Percentiles rank a stretch among this genome's conserved stretches.
Evolutionary conservation across 352 stramenopile genomes (phyloP).

Genomic region (Phytophthora foliorum): DNA sequence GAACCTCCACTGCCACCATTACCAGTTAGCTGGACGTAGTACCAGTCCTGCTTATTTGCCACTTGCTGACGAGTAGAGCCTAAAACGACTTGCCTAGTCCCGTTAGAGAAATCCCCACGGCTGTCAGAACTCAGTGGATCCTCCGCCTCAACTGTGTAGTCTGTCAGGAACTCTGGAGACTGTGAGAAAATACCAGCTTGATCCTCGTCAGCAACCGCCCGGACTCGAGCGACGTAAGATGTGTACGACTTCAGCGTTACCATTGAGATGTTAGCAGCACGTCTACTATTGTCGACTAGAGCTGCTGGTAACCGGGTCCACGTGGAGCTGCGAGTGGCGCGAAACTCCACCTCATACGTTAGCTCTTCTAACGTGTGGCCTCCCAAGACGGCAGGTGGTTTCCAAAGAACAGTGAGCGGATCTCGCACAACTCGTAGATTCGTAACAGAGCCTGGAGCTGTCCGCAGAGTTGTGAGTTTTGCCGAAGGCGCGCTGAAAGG

Average conservation of each 20-base stretch:
- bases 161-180: conserved; percentile 51
- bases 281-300: conserved; percentile 17
- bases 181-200: conserved; percentile 36
- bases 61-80: conserved; percentile 39
- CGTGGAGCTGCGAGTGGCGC: conserved; percentile 45
- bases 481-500: conserved; percentile 59
- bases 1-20: conserved; percentile 49
- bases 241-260: conserved; percentile 43
- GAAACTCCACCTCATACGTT: conserved; percentile 63
- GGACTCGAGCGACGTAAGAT: conserved; percentile 50
- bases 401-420: conserved; percentile 51
- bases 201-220: conserved; percentile 42
- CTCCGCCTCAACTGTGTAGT: conserved; percentile 20
- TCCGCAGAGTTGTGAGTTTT: conserved; percentile 38
- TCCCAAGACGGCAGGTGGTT: conserved; percentile 36
- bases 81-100: conserved; percentile 26
- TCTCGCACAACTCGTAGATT: conserved; percentile 35
- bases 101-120: not conserved
- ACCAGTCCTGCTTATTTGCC: conserved; percentile 60
- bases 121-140: not conserved
- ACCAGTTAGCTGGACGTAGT: conserved; percentile 72
- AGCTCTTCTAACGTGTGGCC: conserved; percentile 17
- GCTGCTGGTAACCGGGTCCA: conserved; percentile 41
- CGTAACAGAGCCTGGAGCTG: conserved; percentile 31
- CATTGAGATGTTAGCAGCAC: conserved; percentile 20